These are phyloP conservation scores for Russula foetens DNA, from an alignment of 768 basidiomycete species.

Conservation along the genomic window DNA sequence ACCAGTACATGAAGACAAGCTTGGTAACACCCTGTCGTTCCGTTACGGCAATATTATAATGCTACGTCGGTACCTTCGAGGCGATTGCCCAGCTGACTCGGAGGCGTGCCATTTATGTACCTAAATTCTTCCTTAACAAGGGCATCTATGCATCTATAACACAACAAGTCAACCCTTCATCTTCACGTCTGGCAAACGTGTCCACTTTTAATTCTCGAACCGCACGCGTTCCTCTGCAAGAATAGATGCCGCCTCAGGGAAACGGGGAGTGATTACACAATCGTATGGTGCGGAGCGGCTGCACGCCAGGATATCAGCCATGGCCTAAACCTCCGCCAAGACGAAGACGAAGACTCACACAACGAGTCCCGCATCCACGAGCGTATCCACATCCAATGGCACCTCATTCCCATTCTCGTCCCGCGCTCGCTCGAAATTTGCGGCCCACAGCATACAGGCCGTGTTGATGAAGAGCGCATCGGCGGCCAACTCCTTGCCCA, in stretches of 20 bases:
- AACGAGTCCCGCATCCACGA: slow-evolving; percentile 2
- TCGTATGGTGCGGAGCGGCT: slow-evolving; percentile 17
- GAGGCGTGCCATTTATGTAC: too few species aligned
- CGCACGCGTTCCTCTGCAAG: background rate
- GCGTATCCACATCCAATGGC: background rate
- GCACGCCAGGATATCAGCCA: background rate
- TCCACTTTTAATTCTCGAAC: background rate
- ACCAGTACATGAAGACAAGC: too few species aligned
- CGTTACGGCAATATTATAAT: too few species aligned
- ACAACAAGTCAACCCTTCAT: too few species aligned
- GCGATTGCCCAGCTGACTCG: too few species aligned
- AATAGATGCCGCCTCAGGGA: slow-evolving; percentile 6
- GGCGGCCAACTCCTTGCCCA: slow-evolving; percentile 18
- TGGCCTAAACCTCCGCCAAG: background rate
- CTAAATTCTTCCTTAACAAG: too few species aligned
- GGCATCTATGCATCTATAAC: too few species aligned
- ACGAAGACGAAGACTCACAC: background rate
- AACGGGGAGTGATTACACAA: slow-evolving; percentile 19
- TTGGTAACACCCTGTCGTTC: too few species aligned
- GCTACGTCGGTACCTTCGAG: too few species aligned
- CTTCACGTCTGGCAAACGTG: too few species aligned
- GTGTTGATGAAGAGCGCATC: slow-evolving; percentile 19
- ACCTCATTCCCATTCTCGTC: slow-evolving; percentile 12
- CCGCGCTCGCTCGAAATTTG: slow-evolving; percentile 7
- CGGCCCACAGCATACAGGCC: slow-evolving; percentile 18